phyloP scores from a whole-genome alignment of 331 rosid species.

The Pyrus hybrid region DNA sequence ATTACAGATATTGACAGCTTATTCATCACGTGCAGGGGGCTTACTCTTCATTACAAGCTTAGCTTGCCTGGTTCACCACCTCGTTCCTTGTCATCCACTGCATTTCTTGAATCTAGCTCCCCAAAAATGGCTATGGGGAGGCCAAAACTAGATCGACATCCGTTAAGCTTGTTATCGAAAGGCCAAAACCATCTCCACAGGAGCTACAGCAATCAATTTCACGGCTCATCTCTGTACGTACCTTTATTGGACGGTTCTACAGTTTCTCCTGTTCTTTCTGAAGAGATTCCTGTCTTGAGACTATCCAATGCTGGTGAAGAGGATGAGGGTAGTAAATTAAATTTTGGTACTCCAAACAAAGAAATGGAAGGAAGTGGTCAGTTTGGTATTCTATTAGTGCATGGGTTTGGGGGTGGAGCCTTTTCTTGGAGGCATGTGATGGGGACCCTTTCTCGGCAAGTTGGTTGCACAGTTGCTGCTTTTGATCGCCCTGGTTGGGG shows the following conservation, averaged over 20 bases:
- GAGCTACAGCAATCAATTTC: constrained; percentile 88
- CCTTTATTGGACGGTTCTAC: constrained; percentile 63
- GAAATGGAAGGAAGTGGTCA: constrained; percentile 44
- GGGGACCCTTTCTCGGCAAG: constrained; percentile 70
- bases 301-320: constrained; percentile 50
- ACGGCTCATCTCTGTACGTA: constrained; percentile 58
- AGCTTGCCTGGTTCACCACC: constrained; percentile 69
- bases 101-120: constrained; percentile 44
- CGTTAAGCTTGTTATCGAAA: constrained; percentile 38
- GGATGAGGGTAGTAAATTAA: constrained; percentile 32
- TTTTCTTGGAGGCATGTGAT: constrained; percentile 98
- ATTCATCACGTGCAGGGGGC: constrained; percentile 67
- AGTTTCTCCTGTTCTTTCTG: constrained; percentile 45
- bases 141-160: constrained; percentile 48
- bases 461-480: constrained; percentile 80
- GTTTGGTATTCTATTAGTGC: constrained; percentile 74
- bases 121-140: constrained; percentile 46
- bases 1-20: constrained; percentile 81
- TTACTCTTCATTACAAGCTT: constrained; percentile 81
- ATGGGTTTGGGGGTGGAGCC: constrained; percentile 98
- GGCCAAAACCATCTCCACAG: constrained; percentile 57
- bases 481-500: constrained; percentile 99
- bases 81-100: constrained; percentile 46
- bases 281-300: constrained; percentile 64
- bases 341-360: constrained; percentile 24